Evolutionary conservation across 345 rosid genomes (phyloP).

Genomic region (Gossypium stocksii): DNA sequence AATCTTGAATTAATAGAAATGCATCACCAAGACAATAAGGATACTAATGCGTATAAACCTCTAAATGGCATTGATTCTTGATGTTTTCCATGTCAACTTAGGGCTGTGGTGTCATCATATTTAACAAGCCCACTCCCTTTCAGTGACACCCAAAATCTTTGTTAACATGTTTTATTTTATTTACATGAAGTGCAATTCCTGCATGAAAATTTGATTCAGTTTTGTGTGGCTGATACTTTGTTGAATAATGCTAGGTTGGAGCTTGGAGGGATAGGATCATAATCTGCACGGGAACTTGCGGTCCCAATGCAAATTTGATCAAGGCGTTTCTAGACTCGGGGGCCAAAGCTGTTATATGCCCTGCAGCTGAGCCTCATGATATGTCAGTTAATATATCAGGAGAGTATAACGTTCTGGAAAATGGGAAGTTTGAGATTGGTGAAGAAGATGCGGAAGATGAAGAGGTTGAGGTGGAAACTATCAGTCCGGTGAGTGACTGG

Average conservation of each 20-base stretch:
- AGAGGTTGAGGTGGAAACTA: conserved; percentile 43
- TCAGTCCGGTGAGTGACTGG: conserved; percentile 85
- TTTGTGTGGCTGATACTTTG: conserved; percentile 9
- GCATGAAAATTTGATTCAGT: background rate
- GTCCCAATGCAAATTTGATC: conserved; percentile 45
- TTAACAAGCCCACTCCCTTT: background rate
- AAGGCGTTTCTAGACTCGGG: conserved; percentile 75
- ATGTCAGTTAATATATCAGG: conserved; percentile 47
- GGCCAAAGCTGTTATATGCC: conserved; percentile 81
- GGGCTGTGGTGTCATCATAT: background rate
- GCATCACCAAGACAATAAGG: background rate
- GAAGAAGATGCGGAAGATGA: conserved; percentile 87
- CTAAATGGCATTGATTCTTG: background rate
- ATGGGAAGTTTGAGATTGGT: conserved; percentile 85
- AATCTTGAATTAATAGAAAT: background rate
- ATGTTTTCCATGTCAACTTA: background rate
- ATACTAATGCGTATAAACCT: no score
- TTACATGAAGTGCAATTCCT: background rate
- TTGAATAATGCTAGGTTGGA: conserved; percentile 57
- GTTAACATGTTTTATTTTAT: background rate
- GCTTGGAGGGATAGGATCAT: conserved; percentile 98
- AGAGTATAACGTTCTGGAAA: conserved; percentile 48
- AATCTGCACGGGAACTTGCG: conserved; percentile 75
- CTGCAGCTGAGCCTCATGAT: conserved; percentile 67
- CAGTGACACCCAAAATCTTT: background rate